These are phyloP conservation scores for Pisolithus marmoratus DNA, from an alignment of 768 basidiomycete species.

Conservation along the genomic window DNA sequence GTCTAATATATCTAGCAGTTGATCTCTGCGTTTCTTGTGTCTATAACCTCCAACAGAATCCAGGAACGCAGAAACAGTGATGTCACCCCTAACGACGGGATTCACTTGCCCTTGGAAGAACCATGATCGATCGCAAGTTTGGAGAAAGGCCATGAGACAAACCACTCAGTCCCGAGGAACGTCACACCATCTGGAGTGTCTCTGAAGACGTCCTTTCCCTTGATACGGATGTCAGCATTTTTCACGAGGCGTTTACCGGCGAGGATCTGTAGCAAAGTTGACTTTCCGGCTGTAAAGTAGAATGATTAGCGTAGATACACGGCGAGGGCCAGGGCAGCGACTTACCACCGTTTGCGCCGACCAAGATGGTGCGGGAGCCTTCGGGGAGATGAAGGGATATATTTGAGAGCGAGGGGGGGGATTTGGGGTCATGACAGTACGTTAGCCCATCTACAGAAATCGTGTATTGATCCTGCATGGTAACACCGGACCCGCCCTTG, in stretches of 20 bases:
- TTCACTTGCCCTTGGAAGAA: conserved; percentile 78
- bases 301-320: background rate
- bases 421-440: conserved; percentile 44
- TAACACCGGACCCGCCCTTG: background rate
- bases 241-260: conserved; percentile 85
- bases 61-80: conserved; percentile 89
- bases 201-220: conserved; percentile 84
- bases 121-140: background rate
- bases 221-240: conserved; percentile 59
- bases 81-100: conserved; percentile 91
- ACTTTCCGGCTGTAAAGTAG: conserved; percentile 70
- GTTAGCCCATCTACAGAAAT: conserved; percentile 46
- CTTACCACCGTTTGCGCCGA: conserved; percentile 93
- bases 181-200: conserved; percentile 78
- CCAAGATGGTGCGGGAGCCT: conserved; percentile 78
- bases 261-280: conserved; percentile 89
- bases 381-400: conserved; percentile 61
- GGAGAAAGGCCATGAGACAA: conserved; percentile 18
- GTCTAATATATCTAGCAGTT: conserved; percentile 84
- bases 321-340: conserved; percentile 3
- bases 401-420: conserved; percentile 52
- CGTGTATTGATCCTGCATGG: conserved; percentile 3
- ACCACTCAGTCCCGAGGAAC: conserved; percentile 95
- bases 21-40: conserved; percentile 83
- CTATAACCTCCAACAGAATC: conserved; percentile 96